Evolutionary conservation across 805 yeast species (phyloP).

Genomic region (Candida odintsovae): DNA sequence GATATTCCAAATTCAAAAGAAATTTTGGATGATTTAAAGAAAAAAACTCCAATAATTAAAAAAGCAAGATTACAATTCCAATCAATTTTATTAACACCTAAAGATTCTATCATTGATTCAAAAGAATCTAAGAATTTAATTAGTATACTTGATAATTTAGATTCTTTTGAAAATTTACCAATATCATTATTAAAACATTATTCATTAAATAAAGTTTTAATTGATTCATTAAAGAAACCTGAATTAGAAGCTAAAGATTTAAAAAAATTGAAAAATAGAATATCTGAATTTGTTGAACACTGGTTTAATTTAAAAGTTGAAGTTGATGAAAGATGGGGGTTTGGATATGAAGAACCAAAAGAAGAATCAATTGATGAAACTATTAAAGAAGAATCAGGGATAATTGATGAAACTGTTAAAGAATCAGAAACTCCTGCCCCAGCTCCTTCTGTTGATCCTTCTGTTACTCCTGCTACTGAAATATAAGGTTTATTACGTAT

Average conservation of each 20-base stretch:
- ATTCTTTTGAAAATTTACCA: constrained; percentile 20
- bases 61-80: constrained; percentile 26
- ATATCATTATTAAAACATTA: constrained; percentile 26
- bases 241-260: constrained; percentile 20
- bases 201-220: constrained; percentile 27
- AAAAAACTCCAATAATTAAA: constrained; percentile 17
- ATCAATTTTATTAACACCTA: constrained; percentile 10
- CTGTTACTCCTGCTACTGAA: no score
- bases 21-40: constrained; percentile 10
- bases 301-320: constrained; percentile 25
- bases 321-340: constrained; percentile 24
- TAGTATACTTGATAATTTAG: constrained; percentile 20
- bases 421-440: neutral
- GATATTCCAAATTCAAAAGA: constrained; percentile 15
- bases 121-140: constrained; percentile 15
- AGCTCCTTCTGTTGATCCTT: no score
- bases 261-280: constrained; percentile 12
- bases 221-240: constrained; percentile 31
- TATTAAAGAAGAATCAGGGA: neutral
- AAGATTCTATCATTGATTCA: constrained; percentile 8
- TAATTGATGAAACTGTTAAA: neutral
- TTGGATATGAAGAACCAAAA: constrained; percentile 12
- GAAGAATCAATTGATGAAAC: constrained; percentile 1
- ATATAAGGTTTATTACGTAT: no score
- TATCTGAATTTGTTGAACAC: constrained; percentile 13